Evolutionary conservation across 176 grass and related monocot genomes (phyloP).

Genomic region (maize (Zea mays)): DNA sequence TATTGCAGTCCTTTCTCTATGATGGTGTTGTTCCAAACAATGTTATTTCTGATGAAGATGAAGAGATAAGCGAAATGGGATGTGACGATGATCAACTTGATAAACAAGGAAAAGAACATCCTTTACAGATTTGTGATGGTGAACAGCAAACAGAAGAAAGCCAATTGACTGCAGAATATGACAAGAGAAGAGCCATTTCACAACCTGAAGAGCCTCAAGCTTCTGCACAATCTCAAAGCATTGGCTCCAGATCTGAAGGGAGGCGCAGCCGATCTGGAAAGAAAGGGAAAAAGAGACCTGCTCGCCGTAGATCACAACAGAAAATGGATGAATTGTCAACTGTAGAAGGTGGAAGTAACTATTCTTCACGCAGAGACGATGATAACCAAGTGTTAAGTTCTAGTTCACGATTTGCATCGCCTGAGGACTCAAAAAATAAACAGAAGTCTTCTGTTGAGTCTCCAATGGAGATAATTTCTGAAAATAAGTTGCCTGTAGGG

Average conservation of each 20-base stretch:
- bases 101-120: conserved; percentile 62
- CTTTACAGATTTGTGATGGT: conserved; percentile 41
- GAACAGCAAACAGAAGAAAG: conserved; percentile 73
- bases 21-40: conserved; percentile 86
- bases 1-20: conserved; percentile 90
- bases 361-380: conserved; percentile 66
- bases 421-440: conserved; percentile 78
- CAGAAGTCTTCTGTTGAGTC: conserved; percentile 66
- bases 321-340: conserved; percentile 75
- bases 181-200: conserved; percentile 63
- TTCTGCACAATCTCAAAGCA: conserved; percentile 56
- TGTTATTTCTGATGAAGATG: conserved; percentile 82
- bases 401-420: conserved; percentile 93
- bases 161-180: conserved; percentile 71
- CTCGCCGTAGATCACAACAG: conserved; percentile 77
- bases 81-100: conserved; percentile 59
- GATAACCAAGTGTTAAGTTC: conserved; percentile 85
- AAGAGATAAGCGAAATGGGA: conserved; percentile 62
- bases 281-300: conserved; percentile 96
- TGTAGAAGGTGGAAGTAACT: conserved; percentile 68
- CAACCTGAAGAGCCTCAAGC: conserved; percentile 66
- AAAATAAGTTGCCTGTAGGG: conserved; percentile 47
- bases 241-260: conserved; percentile 79
- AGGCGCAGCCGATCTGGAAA: conserved; percentile 73
- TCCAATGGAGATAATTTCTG: conserved; percentile 73